phyloP scores from a whole-genome alignment of 2,329 filamentous ascomycete species.

The Colletotrichum orchidophilum region DNA sequence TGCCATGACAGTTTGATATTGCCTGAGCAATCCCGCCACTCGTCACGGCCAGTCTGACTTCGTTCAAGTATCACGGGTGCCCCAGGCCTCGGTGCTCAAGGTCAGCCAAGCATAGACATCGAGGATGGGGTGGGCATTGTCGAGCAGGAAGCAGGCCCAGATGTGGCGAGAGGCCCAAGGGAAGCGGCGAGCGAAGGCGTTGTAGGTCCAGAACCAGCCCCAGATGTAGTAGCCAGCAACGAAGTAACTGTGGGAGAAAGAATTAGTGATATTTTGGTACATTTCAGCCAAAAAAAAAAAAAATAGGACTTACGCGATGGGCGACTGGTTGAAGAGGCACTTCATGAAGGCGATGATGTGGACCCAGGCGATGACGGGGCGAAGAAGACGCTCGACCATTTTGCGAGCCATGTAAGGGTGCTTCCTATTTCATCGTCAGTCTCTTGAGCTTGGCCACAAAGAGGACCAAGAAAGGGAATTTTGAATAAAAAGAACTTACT shows the following conservation, averaged over 20 bases:
- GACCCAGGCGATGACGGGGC: conserved; percentile 12
- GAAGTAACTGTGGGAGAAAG: background rate
- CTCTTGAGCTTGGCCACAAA: background rate
- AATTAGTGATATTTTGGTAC: background rate
- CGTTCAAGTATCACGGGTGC: conserved; percentile 7
- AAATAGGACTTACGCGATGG: conserved; percentile 5
- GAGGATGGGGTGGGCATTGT: conserved; percentile 22
- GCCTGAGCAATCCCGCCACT: background rate
- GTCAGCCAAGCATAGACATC: conserved; percentile 31
- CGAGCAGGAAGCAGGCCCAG: conserved; percentile 25
- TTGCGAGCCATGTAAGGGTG: conserved; percentile 33
- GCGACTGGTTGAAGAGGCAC: conserved; percentile 1
- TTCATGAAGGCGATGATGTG: conserved; percentile 20
- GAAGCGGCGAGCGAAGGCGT: conserved; percentile 14
- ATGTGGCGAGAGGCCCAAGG: conserved; percentile 15
- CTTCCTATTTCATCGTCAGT: background rate
- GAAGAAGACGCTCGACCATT: conserved; percentile 29
- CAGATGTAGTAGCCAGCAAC: conserved; percentile 21
- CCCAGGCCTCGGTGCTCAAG: conserved; percentile 18
- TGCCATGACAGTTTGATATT: background rate
- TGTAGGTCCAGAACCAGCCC: conserved; percentile 9
- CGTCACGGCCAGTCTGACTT: background rate
- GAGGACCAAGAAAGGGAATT: too few relatives aligned
- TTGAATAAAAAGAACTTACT: background rate
- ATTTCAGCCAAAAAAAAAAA: rapidly evolving